Base-by-base conservation (phyloP, 2,329 filamentous ascomycete genomes). In the Colletotrichum sp. region DNA sequence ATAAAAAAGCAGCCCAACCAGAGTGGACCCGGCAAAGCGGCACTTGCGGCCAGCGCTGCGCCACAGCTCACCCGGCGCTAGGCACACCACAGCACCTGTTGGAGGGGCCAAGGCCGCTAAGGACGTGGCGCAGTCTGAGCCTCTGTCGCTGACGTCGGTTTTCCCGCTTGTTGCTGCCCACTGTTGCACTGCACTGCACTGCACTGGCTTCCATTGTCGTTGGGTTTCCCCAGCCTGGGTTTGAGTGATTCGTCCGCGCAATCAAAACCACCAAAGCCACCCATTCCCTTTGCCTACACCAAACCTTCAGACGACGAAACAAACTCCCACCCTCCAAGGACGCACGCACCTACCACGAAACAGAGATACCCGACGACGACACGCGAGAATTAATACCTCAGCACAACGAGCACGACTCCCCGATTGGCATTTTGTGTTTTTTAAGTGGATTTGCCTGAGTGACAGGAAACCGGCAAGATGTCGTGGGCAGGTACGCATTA, bases 401-500 rank as follows among this genome's bases (percentile, higher is more conserved):
- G 19, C 64, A 27, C 5, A 49, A 49, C 39, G 19, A 52, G 34
- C 68, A 27, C 34, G 13, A 19, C 52, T 44, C 72, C 19, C 55
- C 19, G 29, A 65, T 32, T 32, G 13, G 32, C 52, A 13, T 29
- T 32, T 34, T n/a, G 15, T 16, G 36, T 15, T 63, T 32, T 36
- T 30, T 13, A 29, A 36, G 11, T 44, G 25, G n/a, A n/a, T 57
- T 36, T 29, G 65, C 22, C 6, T 12, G 27, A 65, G n/a, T 49
- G 27, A 34, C 29, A 29, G 30, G 32, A 19, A n/a, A 44, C 36
- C 16, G 11, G 34, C 73, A 85, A 79, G 80, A 88, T 88, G 87
- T 88, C 87, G 78, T 88, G 87, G 87, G 87, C 87, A 80, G 87
- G 87, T 88, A 85, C 44, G 44, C 44, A 52, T 52, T 52, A 52